phyloP scores from a whole-genome alignment of 305 asterid species.

The Striga hermonthica region DNA sequence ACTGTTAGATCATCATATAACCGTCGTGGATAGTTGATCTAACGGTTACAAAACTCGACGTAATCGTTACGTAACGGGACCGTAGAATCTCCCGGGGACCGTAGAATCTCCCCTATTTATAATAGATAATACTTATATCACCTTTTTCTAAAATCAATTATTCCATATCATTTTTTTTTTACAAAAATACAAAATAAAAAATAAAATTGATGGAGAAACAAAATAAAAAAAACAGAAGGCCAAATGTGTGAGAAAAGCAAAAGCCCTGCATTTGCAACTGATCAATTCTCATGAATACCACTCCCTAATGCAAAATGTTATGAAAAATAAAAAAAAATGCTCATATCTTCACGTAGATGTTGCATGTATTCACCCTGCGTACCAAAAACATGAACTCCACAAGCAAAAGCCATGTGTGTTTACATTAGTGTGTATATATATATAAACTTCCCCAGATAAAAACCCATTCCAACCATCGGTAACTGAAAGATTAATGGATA shows the following conservation, averaged over 20 bases:
- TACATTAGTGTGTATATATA: not conserved
- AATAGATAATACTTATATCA: too few relatives aligned
- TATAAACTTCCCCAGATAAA: not conserved
- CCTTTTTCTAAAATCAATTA: too few relatives aligned
- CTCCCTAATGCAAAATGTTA: not conserved
- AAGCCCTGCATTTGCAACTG: not conserved
- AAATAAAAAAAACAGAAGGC: conserved; percentile 1
- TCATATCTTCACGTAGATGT: conserved; percentile 24
- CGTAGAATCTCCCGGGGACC: too few relatives aligned
- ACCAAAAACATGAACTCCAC: conserved; percentile 41
- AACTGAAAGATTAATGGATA: conserved; percentile 20
- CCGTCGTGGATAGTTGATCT: too few relatives aligned
- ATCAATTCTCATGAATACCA: not conserved
- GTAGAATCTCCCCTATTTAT: too few relatives aligned
- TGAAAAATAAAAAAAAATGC: too few relatives aligned
- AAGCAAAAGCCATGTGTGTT: not conserved
- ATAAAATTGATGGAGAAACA: too few relatives aligned
- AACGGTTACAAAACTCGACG: too few relatives aligned
- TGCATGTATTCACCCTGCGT: conserved; percentile 20
- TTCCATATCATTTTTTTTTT: too few relatives aligned
- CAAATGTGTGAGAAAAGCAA: conserved; percentile 25
- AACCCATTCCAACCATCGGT: not conserved
- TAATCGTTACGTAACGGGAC: too few relatives aligned
- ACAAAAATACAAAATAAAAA: too few relatives aligned
- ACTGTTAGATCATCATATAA: too few relatives aligned